Evolutionary conservation across 2,329 filamentous ascomycete species (phyloP).

Genomic region (Helotiales sp.): DNA sequence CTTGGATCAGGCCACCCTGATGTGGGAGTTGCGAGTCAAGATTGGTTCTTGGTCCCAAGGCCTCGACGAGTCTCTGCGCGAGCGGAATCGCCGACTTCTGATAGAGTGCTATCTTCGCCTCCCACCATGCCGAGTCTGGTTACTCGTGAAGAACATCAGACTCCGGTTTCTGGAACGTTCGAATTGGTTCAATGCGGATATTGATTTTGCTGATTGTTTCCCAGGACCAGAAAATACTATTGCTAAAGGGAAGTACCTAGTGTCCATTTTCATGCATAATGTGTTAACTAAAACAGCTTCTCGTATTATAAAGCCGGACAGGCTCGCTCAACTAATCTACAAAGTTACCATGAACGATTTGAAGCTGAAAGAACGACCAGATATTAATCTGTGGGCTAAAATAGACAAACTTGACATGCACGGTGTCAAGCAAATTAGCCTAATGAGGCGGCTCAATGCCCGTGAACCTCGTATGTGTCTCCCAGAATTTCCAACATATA

Average conservation of each 20-base stretch:
- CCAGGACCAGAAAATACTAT: constrained; percentile 19
- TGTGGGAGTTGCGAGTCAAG: constrained; percentile 35
- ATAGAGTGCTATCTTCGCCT: constrained; percentile 30
- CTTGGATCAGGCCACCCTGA: constrained; percentile 27
- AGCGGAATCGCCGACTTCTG: constrained; percentile 30
- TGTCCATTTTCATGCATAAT: constrained; percentile 2
- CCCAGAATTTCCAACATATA: constrained; percentile 10
- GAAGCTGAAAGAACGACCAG: neutral
- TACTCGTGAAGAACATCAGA: constrained; percentile 25
- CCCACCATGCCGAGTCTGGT: constrained; percentile 28
- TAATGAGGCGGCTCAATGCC: constrained; percentile 6
- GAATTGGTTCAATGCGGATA: neutral
- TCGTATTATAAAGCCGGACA: constrained; percentile 7
- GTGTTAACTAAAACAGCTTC: constrained; percentile 5
- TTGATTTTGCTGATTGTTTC: constrained; percentile 4
- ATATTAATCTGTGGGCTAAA: neutral
- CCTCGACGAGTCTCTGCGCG: constrained; percentile 31
- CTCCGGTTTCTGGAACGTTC: neutral
- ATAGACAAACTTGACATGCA: neutral
- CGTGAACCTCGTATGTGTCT: constrained; percentile 8
- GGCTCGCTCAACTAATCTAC: constrained; percentile 9
- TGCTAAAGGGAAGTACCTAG: constrained; percentile 16
- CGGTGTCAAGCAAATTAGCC: constrained; percentile 1
- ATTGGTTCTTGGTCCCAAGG: constrained; percentile 35
- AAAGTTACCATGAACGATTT: constrained; percentile 9